Evolutionary conservation across 2,329 filamentous ascomycete genomes (phyloP).

Genomic region (Botryosphaeria dothidea): DNA sequence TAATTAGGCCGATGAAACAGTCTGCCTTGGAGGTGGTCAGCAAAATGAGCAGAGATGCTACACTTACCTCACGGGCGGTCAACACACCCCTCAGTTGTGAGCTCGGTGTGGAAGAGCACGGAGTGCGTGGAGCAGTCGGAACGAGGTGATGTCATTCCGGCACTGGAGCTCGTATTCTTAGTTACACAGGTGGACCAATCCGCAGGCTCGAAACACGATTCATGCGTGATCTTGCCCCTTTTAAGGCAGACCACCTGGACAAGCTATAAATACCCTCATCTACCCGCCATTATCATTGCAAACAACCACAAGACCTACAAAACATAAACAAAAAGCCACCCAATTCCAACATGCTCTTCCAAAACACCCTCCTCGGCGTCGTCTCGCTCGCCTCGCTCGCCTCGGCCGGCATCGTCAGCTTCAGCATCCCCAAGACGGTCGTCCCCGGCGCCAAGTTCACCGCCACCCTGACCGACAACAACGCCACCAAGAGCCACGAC

Average conservation of each 20-base stretch:
- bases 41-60: too few species aligned
- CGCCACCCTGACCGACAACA: neutral
- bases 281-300: neutral
- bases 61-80: too few species aligned
- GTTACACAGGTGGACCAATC: neutral
- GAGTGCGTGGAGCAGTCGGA: neutral
- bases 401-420: constrained; percentile 9
- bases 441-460: constrained; percentile 2
- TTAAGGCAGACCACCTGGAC: neutral
- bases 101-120: neutral
- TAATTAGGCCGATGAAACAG: neutral
- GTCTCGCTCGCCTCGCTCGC: constrained; percentile 2
- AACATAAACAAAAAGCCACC: neutral
- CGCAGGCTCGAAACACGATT: neutral
- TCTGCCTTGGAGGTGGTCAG: too few species aligned
- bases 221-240: constrained; percentile 5
- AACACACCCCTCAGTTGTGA: too few species aligned
- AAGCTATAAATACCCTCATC: neutral
- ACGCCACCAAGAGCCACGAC: constrained; percentile 3
- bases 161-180: neutral
- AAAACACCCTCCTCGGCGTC: constrained; percentile 4
- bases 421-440: constrained; percentile 4
- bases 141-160: neutral
- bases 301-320: neutral
- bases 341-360: neutral